Percentiles rank a stretch among this genome's conserved stretches.
phyloP scores from a whole-genome alignment of 1,284 basidiomycete genomes.

The Ustilago cynodontis region DNA sequence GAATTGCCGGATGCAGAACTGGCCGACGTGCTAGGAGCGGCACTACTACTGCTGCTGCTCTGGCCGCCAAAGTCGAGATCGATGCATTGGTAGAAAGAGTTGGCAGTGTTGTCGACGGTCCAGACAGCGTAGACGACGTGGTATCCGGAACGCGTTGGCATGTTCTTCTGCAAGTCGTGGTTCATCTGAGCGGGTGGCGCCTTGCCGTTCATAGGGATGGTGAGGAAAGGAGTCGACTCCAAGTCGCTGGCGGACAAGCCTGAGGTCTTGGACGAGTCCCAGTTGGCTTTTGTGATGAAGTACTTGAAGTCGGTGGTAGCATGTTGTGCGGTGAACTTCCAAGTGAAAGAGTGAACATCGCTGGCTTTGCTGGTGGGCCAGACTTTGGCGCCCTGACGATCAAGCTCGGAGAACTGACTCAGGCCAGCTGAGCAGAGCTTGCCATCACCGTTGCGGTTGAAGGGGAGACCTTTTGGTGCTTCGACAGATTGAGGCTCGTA shows the following conservation, averaged over 20 bases:
- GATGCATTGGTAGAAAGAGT: slow-evolving; percentile 54
- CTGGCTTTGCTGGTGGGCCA: slow-evolving; percentile 38
- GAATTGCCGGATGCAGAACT: neutral
- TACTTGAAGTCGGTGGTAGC: slow-evolving; percentile 56
- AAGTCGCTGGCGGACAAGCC: slow-evolving; percentile 35
- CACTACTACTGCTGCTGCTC: neutral
- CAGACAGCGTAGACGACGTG: slow-evolving; percentile 53
- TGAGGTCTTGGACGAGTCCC: slow-evolving; percentile 24
- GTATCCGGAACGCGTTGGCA: slow-evolving; percentile 40
- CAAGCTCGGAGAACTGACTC: slow-evolving; percentile 38
- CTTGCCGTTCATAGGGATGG: slow-evolving; percentile 40
- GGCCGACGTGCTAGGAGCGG: slow-evolving; percentile 5
- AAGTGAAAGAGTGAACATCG: slow-evolving; percentile 34
- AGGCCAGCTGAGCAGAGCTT: slow-evolving; percentile 53
- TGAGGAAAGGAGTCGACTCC: slow-evolving; percentile 42
- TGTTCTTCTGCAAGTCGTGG: slow-evolving; percentile 28
- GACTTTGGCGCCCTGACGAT: slow-evolving; percentile 27
- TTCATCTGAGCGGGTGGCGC: slow-evolving; percentile 19
- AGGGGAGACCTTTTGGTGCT: slow-evolving; percentile 50
- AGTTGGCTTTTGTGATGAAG: slow-evolving; percentile 44
- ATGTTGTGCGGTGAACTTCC: slow-evolving; percentile 52
- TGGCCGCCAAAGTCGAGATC: slow-evolving; percentile 50
- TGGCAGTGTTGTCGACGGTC: slow-evolving; percentile 49
- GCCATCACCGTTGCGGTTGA: slow-evolving; percentile 29
- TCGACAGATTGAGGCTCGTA: slow-evolving; percentile 55